Conservation (phyloP, 164 flowering plant species). For the Sextonia rubra region DNA sequence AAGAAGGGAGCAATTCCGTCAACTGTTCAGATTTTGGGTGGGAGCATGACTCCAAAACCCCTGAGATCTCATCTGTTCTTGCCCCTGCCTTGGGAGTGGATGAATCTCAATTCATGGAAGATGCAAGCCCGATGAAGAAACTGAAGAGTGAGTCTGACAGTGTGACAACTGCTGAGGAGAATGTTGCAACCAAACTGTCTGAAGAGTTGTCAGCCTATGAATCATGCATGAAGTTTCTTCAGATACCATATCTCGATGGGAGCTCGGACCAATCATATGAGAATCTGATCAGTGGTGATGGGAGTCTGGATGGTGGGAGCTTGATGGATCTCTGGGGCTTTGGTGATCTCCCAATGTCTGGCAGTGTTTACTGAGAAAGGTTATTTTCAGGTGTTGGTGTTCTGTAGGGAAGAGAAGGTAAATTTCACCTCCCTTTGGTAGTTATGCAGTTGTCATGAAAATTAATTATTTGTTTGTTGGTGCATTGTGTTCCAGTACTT, state of each 20-base stretch:
- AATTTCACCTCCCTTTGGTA: slow-evolving; percentile 1
- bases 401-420: slow-evolving; percentile 57
- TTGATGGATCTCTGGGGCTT: slow-evolving; percentile 78
- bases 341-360: slow-evolving; percentile 54
- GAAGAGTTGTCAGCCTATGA: slow-evolving; percentile 75
- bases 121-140: slow-evolving; percentile 53
- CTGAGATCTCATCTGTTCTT: slow-evolving; percentile 65
- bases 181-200: slow-evolving; percentile 32
- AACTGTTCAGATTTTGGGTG: slow-evolving; percentile 69
- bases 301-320: slow-evolving; percentile 52
- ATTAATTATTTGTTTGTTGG: neutral
- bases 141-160: slow-evolving; percentile 35
- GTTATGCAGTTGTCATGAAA: neutral
- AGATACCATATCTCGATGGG: slow-evolving; percentile 62
- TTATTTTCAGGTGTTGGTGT: slow-evolving; percentile 14
- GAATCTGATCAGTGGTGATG: slow-evolving; percentile 47
- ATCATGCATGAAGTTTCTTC: slow-evolving; percentile 61
- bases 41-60: slow-evolving; percentile 59
- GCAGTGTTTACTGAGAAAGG: slow-evolving; percentile 42
- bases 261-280: slow-evolving; percentile 64
- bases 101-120: slow-evolving; percentile 46
- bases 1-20: slow-evolving; percentile 74
- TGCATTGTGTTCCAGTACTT: neutral
- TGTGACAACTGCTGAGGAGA: slow-evolving; percentile 25
- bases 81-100: slow-evolving; percentile 34